A percentile compares a stretch with the other conserved stretches of the same genome.
These are phyloP conservation scores for Podila verticillata DNA, from an alignment of 192 early-diverging fungal genomes.

Conservation along the genomic window DNA sequence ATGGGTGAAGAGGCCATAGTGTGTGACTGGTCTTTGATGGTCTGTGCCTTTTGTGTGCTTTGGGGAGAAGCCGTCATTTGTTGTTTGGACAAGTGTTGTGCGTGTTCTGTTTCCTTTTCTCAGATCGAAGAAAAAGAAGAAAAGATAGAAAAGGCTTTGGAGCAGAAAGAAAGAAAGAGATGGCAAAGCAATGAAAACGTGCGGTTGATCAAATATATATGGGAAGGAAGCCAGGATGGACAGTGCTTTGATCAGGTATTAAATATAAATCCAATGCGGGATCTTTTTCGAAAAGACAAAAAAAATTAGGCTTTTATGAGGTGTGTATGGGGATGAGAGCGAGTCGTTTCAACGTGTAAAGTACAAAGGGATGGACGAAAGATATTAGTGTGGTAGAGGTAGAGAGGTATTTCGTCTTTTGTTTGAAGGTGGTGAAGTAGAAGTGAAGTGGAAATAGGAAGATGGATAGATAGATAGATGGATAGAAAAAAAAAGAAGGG, in stretches of 20 bases:
- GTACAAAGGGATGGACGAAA: too few species aligned
- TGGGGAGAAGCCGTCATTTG: constrained; percentile 47
- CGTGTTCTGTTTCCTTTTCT: not conserved
- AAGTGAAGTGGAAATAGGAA: too few species aligned
- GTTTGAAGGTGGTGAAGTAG: too few species aligned
- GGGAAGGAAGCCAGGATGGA: too few species aligned
- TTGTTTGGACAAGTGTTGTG: not conserved
- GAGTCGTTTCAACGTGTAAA: too few species aligned
- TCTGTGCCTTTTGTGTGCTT: constrained; percentile 46
- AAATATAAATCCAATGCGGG: too few species aligned
- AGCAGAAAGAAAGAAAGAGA: not conserved
- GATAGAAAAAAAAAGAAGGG: constrained; percentile 5
- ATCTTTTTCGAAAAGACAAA: too few species aligned
- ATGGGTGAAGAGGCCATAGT: constrained; percentile 8
- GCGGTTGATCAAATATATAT: too few species aligned
- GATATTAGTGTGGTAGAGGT: not conserved
- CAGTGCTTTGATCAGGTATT: too few species aligned
- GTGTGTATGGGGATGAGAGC: too few species aligned
- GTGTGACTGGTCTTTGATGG: constrained; percentile 24
- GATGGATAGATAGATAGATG: not conserved
- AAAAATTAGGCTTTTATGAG: too few species aligned
- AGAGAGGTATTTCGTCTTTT: too few species aligned
- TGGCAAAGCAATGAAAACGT: not conserved
- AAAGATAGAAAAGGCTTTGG: not conserved
- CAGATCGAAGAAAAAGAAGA: not conserved